Evolutionary conservation across 345 rosid genomes (phyloP), one percentile per base, ranked within the genome.

Genomic region (Angophora floribunda): DNA sequence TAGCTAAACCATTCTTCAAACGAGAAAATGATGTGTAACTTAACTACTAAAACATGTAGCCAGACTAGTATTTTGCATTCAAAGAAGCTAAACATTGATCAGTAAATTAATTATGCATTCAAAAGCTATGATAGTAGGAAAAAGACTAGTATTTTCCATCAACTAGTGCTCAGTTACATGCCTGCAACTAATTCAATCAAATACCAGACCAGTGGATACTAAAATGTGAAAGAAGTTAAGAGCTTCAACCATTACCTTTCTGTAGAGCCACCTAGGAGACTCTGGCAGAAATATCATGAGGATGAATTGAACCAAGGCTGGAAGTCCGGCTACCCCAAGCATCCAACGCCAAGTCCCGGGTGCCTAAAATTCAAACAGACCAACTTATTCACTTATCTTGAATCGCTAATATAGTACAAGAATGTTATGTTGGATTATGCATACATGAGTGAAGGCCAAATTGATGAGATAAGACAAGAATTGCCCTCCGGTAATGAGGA

Each of bases 291-390:
- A 91, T 14, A 92, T 10, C 99, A 98, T 95, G 85, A 97, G 87
- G 30, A 93, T 4, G 61, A 98, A 92, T 88, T 98, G 99, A 91
- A 96, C 85, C 0, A 93, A 4, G 1, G 98, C 96, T 3, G 99
- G 99, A 6, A 92, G 15, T 24, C 93, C 97, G 0, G 97, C 97
- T 3, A 97, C 87, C 6, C 99, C 99, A 50, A 97, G 96, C 99
- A 98, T 97, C 98, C 99, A 97, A 24, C 97, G 94, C 99, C 99
- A 98, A 1, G 99, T 96, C 53, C 99, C 96, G 4, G 90, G 92
- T 52, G 90, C 92, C 97, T 96, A 90, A 86, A 86, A 63, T 85
- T 45, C 19, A 16, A 86, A 47, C 14, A 17, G 24, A 47, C 82
- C 49, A 19, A 41, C 82, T 9, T 75, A 75, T 75, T 32, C 47